Percentiles rank a stretch among this genome's conserved stretches.
These are phyloP conservation scores for Citrus hindsii DNA, from an alignment of 345 rosid species.

Conservation along the genomic window DNA sequence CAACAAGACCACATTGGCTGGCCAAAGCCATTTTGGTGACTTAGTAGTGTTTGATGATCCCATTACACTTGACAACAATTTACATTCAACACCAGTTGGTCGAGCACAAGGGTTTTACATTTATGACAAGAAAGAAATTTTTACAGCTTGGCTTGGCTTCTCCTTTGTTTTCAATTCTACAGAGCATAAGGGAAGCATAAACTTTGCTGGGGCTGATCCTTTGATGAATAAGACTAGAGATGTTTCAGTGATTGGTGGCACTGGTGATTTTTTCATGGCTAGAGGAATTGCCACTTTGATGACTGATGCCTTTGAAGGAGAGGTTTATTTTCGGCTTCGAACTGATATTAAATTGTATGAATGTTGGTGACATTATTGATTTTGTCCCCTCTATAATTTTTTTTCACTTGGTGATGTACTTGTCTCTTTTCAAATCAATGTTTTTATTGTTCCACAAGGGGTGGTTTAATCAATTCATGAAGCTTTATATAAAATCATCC, in stretches of 20 bases:
- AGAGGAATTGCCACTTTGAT: constrained; percentile 44
- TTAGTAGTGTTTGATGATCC: constrained; percentile 50
- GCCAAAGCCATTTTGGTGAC: constrained; percentile 38
- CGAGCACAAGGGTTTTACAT: constrained; percentile 52
- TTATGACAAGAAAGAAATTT: constrained; percentile 41
- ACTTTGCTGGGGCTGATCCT: constrained; percentile 47
- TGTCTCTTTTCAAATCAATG: not conserved
- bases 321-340: constrained; percentile 36
- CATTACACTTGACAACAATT: constrained; percentile 46
- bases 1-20: constrained; percentile 33
- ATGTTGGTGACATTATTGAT: constrained; percentile 31
- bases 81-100: constrained; percentile 40
- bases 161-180: constrained; percentile 40
- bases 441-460: not conserved
- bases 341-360: constrained; percentile 46
- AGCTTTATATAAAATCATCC: not conserved
- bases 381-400: no score
- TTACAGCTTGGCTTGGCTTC: constrained; percentile 52
- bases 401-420: not conserved
- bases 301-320: constrained; percentile 46
- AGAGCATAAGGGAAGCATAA: constrained; percentile 33
- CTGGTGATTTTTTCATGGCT: constrained; percentile 51
- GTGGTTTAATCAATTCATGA: not conserved
- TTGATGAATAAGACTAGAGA: constrained; percentile 44
- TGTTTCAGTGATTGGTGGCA: constrained; percentile 50